Percentiles rank a stretch among this genome's conserved stretches.
Conservation (phyloP, 805 yeast genomes). For the Kregervanrija fluxuum region DNA sequence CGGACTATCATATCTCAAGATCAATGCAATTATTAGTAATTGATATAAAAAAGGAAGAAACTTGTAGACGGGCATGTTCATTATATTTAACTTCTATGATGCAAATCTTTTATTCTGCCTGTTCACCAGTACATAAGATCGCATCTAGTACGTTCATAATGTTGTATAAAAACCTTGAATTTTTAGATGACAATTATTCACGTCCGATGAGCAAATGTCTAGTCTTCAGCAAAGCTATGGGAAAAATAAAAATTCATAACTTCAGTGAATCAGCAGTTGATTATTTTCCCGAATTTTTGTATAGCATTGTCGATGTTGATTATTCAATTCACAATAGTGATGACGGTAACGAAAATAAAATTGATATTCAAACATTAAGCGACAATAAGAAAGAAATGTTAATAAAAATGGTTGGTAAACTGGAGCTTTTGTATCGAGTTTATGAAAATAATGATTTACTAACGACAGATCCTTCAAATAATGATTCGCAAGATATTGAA, state of each 20-base stretch:
- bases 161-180: slow-evolving; percentile 9
- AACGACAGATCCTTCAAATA: background rate
- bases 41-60: slow-evolving; percentile 6
- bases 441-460: slow-evolving; percentile 3
- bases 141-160: slow-evolving; percentile 10
- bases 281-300: slow-evolving; percentile 13
- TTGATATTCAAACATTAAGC: background rate
- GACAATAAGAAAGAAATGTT: background rate
- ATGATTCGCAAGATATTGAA: background rate
- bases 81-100: slow-evolving; percentile 6
- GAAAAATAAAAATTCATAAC: background rate
- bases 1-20: slow-evolving; percentile 14
- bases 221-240: slow-evolving; percentile 1
- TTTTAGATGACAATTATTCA: slow-evolving; percentile 3
- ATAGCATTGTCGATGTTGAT: slow-evolving; percentile 5
- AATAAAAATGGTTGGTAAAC: background rate
- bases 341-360: background rate
- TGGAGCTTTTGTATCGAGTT: slow-evolving; percentile 1
- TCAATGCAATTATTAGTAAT: slow-evolving; percentile 10
- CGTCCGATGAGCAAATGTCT: slow-evolving; percentile 3
- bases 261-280: slow-evolving; percentile 2
- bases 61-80: slow-evolving; percentile 4
- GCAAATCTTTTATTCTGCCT: slow-evolving; percentile 9
- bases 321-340: background rate
- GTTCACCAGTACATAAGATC: slow-evolving; percentile 13